These are phyloP conservation scores for Akanthomyces dipterigenus DNA, from an alignment of 2,329 filamentous ascomycete species.

Conservation along the genomic window DNA sequence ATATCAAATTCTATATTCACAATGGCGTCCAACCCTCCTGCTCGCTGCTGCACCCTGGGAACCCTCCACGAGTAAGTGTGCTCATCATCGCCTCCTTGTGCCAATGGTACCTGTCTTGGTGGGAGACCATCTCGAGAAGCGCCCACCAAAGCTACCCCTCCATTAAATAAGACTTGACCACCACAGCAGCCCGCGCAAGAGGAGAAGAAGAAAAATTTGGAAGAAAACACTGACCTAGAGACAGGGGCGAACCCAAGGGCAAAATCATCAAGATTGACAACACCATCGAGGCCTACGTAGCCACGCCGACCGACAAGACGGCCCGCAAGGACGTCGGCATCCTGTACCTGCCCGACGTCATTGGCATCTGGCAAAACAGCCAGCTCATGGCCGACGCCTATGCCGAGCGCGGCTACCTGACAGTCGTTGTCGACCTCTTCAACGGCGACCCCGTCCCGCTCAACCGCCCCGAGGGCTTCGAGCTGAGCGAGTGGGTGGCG, in stretches of 20 bases:
- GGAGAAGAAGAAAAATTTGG: neutral
- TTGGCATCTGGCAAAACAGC: slow-evolving; percentile 33
- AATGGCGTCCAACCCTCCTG: slow-evolving; percentile 50
- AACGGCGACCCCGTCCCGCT: slow-evolving; percentile 27
- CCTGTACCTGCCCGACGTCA: slow-evolving; percentile 31
- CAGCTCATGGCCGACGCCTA: slow-evolving; percentile 35
- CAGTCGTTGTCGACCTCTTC: slow-evolving; percentile 32
- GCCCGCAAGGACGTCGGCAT: slow-evolving; percentile 24
- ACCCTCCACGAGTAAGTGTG: slow-evolving; percentile 45
- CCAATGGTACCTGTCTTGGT: neutral
- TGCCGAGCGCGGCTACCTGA: slow-evolving; percentile 32
- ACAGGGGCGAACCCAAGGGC: slow-evolving; percentile 43
- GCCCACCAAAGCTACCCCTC: neutral
- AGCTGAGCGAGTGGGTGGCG: slow-evolving; percentile 28
- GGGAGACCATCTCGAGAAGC: neutral
- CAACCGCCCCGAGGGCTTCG: slow-evolving; percentile 21
- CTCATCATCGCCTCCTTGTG: neutral
- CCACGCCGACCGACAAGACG: slow-evolving; percentile 16
- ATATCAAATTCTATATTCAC: slow-evolving; percentile 7
- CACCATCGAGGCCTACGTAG: slow-evolving; percentile 17
- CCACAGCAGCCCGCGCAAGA: neutral
- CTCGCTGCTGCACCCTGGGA: slow-evolving; percentile 45
- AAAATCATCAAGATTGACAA: slow-evolving; percentile 36
- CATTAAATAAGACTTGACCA: neutral
- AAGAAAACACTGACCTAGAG: neutral